Conservation (phyloP, 83 land plant genomes). For the Picea abies region DNA sequence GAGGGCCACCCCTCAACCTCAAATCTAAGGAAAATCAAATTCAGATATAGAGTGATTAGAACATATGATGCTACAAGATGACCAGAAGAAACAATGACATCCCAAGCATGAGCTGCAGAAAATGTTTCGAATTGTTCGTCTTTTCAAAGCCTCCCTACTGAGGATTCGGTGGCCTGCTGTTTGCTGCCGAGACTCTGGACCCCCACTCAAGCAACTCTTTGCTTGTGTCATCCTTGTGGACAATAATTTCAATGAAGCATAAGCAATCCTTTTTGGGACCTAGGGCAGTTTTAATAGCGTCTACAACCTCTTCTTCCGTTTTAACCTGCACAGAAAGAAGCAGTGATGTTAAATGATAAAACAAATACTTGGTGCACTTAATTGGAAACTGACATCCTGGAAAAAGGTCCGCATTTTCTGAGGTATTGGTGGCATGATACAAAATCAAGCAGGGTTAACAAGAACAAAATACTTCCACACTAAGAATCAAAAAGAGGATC, state of each 20-base stretch:
- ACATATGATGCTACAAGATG: too few relatives aligned
- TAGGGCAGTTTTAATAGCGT: slow-evolving; percentile 51
- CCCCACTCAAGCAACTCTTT: slow-evolving; percentile 89
- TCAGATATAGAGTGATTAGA: too few relatives aligned
- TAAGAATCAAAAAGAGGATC: not conserved
- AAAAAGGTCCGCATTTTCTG: not conserved
- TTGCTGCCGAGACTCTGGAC: slow-evolving; percentile 68
- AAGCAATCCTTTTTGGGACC: slow-evolving; percentile 57
- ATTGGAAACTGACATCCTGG: too few relatives aligned
- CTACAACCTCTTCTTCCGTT: slow-evolving; percentile 64
- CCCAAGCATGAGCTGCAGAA: too few relatives aligned
- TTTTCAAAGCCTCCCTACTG: slow-evolving; percentile 30
- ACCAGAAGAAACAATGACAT: too few relatives aligned
- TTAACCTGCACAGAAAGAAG: slow-evolving; percentile 38
- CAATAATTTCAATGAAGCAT: slow-evolving; percentile 73
- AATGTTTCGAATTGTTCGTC: not conserved
- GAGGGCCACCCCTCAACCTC: too few relatives aligned
- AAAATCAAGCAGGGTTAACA: slow-evolving; percentile 33
- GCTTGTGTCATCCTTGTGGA: slow-evolving; percentile 90
- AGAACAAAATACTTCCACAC: slow-evolving; percentile 15
- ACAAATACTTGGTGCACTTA: not conserved
- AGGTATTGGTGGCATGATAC: slow-evolving; percentile 63
- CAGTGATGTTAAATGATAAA: not conserved
- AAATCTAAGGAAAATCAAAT: too few relatives aligned
- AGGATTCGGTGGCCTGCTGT: slow-evolving; percentile 78